These are phyloP conservation scores for Nicotiana attenuata DNA, from an alignment of 257 asterid species.

Conservation along the genomic window DNA sequence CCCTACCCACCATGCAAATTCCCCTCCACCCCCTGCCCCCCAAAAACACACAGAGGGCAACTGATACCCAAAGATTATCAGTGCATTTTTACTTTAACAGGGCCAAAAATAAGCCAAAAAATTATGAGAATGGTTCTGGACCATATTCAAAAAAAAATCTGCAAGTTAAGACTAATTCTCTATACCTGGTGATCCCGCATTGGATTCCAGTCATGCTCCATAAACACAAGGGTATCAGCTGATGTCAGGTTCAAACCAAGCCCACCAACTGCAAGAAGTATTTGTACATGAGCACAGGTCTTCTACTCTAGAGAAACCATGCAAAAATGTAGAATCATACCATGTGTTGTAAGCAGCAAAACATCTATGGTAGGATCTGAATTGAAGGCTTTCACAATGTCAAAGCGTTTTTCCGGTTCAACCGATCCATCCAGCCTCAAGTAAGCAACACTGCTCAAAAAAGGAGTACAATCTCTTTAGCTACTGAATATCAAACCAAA, in stretches of 20 bases:
- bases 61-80: neutral
- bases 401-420: slow-evolving; percentile 92
- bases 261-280: slow-evolving; percentile 74
- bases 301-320: neutral
- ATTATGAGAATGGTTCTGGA: neutral
- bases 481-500: neutral
- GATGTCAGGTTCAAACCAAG: slow-evolving; percentile 97
- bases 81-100: neutral
- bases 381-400: slow-evolving; percentile 92
- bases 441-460: slow-evolving; percentile 69
- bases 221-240: slow-evolving; percentile 97
- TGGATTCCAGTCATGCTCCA: slow-evolving; percentile 99
- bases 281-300: neutral
- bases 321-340: slow-evolving; percentile 30
- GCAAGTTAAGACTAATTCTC: slow-evolving; percentile 5
- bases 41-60: neutral
- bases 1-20: neutral
- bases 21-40: neutral
- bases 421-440: slow-evolving; percentile 98
- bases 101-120: neutral
- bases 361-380: slow-evolving; percentile 99
- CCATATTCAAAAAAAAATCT: neutral
- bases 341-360: slow-evolving; percentile 93
- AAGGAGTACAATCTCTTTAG: neutral
- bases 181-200: slow-evolving; percentile 98